phyloP scores from a whole-genome alignment of 2,329 filamentous ascomycete species.

The Stachybotrys chlorohalonatus region DNA sequence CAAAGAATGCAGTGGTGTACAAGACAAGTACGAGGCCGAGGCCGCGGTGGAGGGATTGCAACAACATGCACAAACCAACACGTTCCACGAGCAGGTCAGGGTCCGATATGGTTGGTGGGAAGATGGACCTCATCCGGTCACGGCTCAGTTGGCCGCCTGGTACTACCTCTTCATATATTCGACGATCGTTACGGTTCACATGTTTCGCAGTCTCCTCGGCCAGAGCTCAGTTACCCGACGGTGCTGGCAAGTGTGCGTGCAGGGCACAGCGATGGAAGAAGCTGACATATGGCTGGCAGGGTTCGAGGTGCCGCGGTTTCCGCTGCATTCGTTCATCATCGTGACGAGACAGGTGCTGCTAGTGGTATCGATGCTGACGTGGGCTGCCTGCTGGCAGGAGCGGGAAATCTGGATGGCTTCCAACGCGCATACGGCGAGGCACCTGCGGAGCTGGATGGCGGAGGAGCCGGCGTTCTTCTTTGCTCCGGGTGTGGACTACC shows the following conservation, averaged over 20 bases:
- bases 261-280: background rate
- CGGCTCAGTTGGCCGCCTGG: background rate
- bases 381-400: conserved; percentile 11
- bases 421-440: conserved; percentile 19
- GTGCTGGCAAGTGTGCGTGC: background rate
- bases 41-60: too few species aligned
- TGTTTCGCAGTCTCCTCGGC: background rate
- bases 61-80: too few species aligned
- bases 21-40: too few species aligned
- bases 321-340: background rate
- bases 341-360: conserved; percentile 5
- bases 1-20: too few species aligned
- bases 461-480: conserved; percentile 2
- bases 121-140: too few species aligned
- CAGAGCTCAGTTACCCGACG: background rate
- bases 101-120: too few species aligned
- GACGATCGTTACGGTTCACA: background rate
- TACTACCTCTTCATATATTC: background rate
- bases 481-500: conserved; percentile 4
- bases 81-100: too few species aligned
- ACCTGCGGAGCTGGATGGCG: conserved; percentile 12
- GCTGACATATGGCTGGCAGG: background rate
- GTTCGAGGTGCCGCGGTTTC: background rate
- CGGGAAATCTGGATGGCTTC: conserved; percentile 18
- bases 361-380: conserved; percentile 7